Percentiles rank a stretch among this genome's conserved stretches.
Evolutionary conservation across 768 basidiomycete genomes (phyloP).

Genomic region (Wakefieldia striispora): DNA sequence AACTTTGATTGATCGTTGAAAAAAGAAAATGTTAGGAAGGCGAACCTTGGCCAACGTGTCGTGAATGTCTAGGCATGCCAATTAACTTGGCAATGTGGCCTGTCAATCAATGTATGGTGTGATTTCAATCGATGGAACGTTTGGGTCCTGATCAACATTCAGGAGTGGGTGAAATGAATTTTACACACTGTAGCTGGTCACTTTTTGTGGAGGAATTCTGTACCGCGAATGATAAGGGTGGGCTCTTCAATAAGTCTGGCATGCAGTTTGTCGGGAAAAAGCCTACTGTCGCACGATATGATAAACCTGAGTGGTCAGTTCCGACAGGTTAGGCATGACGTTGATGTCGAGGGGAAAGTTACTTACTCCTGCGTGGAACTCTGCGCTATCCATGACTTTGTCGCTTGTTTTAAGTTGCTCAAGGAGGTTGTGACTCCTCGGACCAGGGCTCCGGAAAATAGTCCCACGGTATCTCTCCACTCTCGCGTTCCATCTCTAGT

Average conservation of each 20-base stretch:
- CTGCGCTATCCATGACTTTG: constrained; percentile 51
- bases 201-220: constrained; percentile 59
- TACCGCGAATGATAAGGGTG: not conserved
- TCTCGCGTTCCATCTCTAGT: no score
- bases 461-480: no score
- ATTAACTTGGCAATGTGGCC: constrained; percentile 79
- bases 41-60: constrained; percentile 81
- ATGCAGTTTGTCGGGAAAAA: not conserved
- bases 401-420: not conserved
- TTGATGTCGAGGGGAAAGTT: not conserved
- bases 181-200: constrained; percentile 70
- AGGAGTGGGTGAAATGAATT: constrained; percentile 1
- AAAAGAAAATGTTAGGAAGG: not conserved
- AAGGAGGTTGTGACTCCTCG: no score
- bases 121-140: not conserved
- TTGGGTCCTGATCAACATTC: no score
- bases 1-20: not conserved
- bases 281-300: constrained; percentile 54
- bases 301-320: constrained; percentile 54
- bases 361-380: constrained; percentile 60
- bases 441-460: not conserved
- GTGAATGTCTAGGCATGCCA: constrained; percentile 75
- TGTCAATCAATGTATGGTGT: constrained; percentile 23
- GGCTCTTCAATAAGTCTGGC: not conserved
- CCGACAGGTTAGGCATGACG: not conserved